Evolutionary conservation across 129 eudicot species (phyloP), one percentile per base, ranked within the genome.

Genomic region (Artemisia tridentata): DNA sequence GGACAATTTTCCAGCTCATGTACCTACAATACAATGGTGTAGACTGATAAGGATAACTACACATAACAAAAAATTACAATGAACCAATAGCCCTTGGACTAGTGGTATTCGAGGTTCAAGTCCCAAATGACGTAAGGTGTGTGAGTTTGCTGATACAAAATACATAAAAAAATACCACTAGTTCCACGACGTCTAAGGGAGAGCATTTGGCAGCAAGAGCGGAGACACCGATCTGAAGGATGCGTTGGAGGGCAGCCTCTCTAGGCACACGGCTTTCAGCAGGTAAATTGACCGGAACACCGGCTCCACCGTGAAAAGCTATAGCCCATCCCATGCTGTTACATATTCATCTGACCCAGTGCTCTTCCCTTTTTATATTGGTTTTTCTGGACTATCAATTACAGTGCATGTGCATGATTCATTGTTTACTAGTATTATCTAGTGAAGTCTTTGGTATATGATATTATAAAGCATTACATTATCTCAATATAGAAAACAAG

Each of bases 261-360:
- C 97, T 85, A 15, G 87, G 84, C 54, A 78, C 31, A 12, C 87
- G 83, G 47, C 88, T 84, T 56, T 87, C 90, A 11, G 81, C 65
- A 16, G 96, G 90, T 17, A 93, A 58, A 17, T 70, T 20, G 56
- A 46, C 43, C n/a, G 97, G 92, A 21, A 90, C 98, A 17, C 97
- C 97, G 50, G 91, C 96, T 43, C 98, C 97, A 5, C 98, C 97
- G 83, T 93, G 98, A 69, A 93, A 78, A 16, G 98, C 98, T 18
- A 89, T 82, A 19, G 95, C 95, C 98, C 98, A 93, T 34, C 97
- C 95, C 98, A 89, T 92, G 57, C 21, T 56, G 16, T 18, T 38
- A 38, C 10, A 38, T 38, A 7, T 38, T 38, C 45, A 38, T 38
- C 10, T 38, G 45, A 38, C 2, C 11, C 45, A 8, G 0, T 38